Percentiles rank a stretch among this genome's conserved stretches.
Conservation (phyloP, 1,284 basidiomycete genomes). For the Apiotrichum montevideense region DNA sequence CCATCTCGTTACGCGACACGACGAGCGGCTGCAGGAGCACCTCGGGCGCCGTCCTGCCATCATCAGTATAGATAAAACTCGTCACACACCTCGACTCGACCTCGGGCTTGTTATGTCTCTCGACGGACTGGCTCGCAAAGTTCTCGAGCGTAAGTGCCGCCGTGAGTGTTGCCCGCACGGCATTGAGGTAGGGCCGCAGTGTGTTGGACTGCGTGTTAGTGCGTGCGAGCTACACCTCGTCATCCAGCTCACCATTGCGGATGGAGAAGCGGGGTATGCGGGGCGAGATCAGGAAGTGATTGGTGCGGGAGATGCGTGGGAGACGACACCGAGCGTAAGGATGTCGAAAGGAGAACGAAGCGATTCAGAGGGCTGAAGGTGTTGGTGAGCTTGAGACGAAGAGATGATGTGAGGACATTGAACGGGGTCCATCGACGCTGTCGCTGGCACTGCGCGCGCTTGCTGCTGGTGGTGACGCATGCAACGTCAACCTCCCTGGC, state of each 20-base stretch:
- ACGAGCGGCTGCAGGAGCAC: conserved; percentile 86
- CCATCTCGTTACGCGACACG: conserved; percentile 94
- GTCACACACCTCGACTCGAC: conserved; percentile 69
- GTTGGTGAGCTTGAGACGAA: no score
- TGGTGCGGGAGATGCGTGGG: not conserved
- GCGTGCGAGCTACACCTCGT: not conserved
- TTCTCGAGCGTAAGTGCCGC: conserved; percentile 96
- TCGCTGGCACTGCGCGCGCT: no score
- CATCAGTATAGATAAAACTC: not conserved
- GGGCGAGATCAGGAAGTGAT: not conserved
- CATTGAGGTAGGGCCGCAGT: conserved; percentile 89
- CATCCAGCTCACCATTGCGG: conserved; percentile 5
- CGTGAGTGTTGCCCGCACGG: conserved; percentile 89
- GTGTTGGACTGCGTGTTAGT: conserved; percentile 52
- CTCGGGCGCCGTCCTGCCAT: conserved; percentile 74
- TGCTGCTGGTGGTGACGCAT: no score
- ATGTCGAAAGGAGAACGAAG: no score
- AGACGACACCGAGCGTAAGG: no score
- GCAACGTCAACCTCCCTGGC: no score
- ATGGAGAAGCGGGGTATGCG: no score
- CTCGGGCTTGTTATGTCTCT: conserved; percentile 94
- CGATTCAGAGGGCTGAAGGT: no score
- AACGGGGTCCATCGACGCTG: no score
- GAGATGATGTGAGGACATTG: no score
- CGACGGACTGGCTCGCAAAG: conserved; percentile 95